Conservation (phyloP, 441 rosid species). For the Kokia cookei region DNA sequence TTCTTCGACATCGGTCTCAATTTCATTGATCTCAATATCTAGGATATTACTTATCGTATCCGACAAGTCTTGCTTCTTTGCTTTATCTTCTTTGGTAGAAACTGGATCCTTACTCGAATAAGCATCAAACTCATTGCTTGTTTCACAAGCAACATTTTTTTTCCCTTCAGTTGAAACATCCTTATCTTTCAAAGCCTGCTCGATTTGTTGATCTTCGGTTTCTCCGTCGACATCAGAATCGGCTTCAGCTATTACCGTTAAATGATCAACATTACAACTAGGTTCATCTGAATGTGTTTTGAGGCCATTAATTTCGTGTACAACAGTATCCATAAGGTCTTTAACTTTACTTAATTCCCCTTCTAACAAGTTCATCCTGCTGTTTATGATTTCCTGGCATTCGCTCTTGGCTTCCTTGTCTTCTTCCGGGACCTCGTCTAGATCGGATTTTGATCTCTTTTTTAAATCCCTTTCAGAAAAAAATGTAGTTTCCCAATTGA, state of each 20-base stretch:
- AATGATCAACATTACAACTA: slow-evolving; percentile 33
- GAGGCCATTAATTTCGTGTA: slow-evolving; percentile 43
- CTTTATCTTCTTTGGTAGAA: slow-evolving; percentile 23
- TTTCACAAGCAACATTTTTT: neutral
- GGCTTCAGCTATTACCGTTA: slow-evolving; percentile 25
- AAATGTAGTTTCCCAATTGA: slow-evolving; percentile 43
- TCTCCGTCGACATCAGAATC: slow-evolving; percentile 12
- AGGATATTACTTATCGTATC: slow-evolving; percentile 27
- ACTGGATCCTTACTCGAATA: slow-evolving; percentile 16
- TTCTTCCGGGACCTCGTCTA: slow-evolving; percentile 56
- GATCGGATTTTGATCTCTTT: slow-evolving; percentile 45
- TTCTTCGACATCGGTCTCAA: slow-evolving; percentile 27
- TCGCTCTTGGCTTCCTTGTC: slow-evolving; percentile 45
- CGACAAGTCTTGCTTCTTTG: slow-evolving; percentile 30
- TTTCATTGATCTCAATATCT: slow-evolving; percentile 36
- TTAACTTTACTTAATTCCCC: slow-evolving; percentile 48
- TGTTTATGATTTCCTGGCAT: slow-evolving; percentile 31
- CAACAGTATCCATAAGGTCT: slow-evolving; percentile 37
- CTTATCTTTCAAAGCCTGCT: slow-evolving; percentile 16
- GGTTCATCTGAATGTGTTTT: slow-evolving; percentile 51
- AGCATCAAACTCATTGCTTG: slow-evolving; percentile 8
- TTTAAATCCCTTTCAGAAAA: slow-evolving; percentile 61
- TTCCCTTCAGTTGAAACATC: slow-evolving; percentile 4
- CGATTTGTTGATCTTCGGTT: neutral
- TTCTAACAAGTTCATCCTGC: slow-evolving; percentile 48